Base-by-base conservation (phyloP, 441 rosid genomes). In the Breynia disticha region DNA sequence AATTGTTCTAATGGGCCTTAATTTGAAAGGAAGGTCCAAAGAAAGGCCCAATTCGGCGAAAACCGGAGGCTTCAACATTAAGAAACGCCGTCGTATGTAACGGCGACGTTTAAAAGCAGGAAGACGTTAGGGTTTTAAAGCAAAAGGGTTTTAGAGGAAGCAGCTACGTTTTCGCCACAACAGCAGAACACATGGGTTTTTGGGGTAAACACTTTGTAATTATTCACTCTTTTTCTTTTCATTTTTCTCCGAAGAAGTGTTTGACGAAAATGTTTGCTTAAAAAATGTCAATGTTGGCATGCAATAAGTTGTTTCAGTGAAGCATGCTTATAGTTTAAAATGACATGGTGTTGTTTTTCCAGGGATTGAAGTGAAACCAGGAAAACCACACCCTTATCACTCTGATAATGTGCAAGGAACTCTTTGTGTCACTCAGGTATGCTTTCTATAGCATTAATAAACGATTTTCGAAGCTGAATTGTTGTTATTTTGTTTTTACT, bases 281-380 rank as follows among this genome's bases (percentile, higher is more conserved):
- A 9, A 41, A 41, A 41, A 41, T 41, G 10, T 41, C 44, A 41
- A 41, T 41, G 41, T n/a, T n/a, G 44, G 44, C 44, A 41, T 28
- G 35, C 7, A 41, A 11, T 41, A 15, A 3, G 3, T 15, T 15
- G 13, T 41, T 41, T 41, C 44, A 3, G 15, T 41, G n/a, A 41
- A 11, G 44, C 15, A 11, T 41, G n/a, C 13, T 41, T 13, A 41
- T 11, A 9, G 13, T 41, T 3, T 15, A 41, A 15, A 11, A 11
- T 41, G 44, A 41, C 32, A 42, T 54, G 2, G 13, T 46, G 5
- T 52, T 46, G 50, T 49, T 50, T 20, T 57, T 48, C 37, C 72
- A 88, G 95, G 97, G 41, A 62, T 86, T 62, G 97, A 88, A 76
- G 84, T 91, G 66, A 82, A 86, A 75, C 95, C 98, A 5, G 95